A percentile compares a stretch with the other conserved stretches of the same genome.
Conservation (phyloP, 805 yeast genomes). For the Peterozyma toletana region DNA sequence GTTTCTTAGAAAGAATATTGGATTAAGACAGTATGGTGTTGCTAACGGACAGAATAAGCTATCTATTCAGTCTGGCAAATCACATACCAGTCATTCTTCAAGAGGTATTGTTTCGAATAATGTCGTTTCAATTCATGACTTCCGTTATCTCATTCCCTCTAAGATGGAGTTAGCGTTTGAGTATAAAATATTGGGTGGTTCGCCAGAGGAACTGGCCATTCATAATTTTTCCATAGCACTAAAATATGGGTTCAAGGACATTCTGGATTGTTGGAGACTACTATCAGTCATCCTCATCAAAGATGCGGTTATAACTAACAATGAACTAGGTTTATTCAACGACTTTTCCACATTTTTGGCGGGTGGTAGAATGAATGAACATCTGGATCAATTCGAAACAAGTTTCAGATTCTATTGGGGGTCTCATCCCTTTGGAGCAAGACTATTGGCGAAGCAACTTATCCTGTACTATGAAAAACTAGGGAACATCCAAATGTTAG, state of each 20-base stretch:
- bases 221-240: slow-evolving; percentile 70
- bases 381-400: neutral
- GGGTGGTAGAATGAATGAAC: neutral
- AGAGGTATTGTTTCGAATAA: slow-evolving; percentile 28
- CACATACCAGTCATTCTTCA: slow-evolving; percentile 19
- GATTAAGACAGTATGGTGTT: slow-evolving; percentile 12
- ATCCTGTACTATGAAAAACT: slow-evolving; percentile 54
- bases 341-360: neutral
- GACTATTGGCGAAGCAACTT: slow-evolving; percentile 57
- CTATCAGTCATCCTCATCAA: slow-evolving; percentile 39
- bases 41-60: slow-evolving; percentile 11
- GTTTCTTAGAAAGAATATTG: slow-evolving; percentile 29
- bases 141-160: slow-evolving; percentile 66
- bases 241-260: slow-evolving; percentile 49
- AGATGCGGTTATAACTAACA: slow-evolving; percentile 24
- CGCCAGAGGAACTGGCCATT: slow-evolving; percentile 57
- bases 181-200: slow-evolving; percentile 55
- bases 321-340: neutral
- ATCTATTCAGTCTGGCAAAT: slow-evolving; percentile 30
- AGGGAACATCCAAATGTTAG: slow-evolving; percentile 81
- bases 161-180: slow-evolving; percentile 63
- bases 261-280: slow-evolving; percentile 72
- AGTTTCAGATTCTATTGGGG: slow-evolving; percentile 60
- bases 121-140: slow-evolving; percentile 58
- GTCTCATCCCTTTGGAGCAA: slow-evolving; percentile 66